Base-by-base conservation (phyloP, 805 yeast species). In the Hagleromyces aurorensis region DNA sequence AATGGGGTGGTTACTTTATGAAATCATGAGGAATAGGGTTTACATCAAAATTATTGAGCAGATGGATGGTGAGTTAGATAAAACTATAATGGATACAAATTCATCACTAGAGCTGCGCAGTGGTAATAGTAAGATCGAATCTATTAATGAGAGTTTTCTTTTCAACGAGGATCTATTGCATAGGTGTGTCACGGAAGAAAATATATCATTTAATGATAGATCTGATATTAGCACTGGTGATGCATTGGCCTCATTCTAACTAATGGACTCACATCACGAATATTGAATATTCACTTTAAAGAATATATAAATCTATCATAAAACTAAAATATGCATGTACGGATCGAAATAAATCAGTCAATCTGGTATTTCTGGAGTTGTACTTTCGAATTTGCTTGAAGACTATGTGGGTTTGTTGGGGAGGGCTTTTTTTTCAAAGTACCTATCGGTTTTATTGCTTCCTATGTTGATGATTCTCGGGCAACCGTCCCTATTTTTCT, bases 401-500 rank as follows among this genome's bases (percentile, higher is more conserved):
- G 13, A 18, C 10, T 12, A 11, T n/a, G 9, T 10, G 25, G 24
- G 26, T 19, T 28, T 29, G 22, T 19, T 19, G 10, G 24, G 22
- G 13, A 24, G 14, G 11, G 61, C 65, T 49, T 67, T 69, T 54
- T 67, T 68, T 40, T 78, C 81, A 43, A 67, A 78, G 44, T 72
- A 72, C 55, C 66, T 61, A 42, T 81, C 94, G 4, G 76, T 65
- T 47, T 74, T 69, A 30, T 75, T 70, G n/a, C 84, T 71, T 6
- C 96, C 96, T 26, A 85, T 62, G 48, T 85, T 87, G 11, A 79
- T 53, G 30, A 87, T 73, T 43, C 78, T 70, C 1, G 96, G 96
- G 60, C 97, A 87, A 1, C 97, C 97, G 52, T 87, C 96, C 24
- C 94, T 62, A 49, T 82, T 84, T 46, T 74, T 75, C 49, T 86